These are phyloP conservation scores for Cymbidium sinense DNA, from an alignment of 106 monocot genomes.

Conservation along the genomic window DNA sequence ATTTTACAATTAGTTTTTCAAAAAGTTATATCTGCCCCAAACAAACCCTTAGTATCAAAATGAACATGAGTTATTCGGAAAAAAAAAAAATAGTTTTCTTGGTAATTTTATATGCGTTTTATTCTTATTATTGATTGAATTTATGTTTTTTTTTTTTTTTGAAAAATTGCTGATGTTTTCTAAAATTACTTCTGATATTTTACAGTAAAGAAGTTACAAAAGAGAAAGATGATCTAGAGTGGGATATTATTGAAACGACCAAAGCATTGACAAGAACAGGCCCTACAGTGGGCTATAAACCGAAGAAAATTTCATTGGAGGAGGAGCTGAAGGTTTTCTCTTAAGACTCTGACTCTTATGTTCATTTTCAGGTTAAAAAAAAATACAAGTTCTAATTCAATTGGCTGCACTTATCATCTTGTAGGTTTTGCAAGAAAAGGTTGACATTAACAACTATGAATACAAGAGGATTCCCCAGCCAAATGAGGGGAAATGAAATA, in stretches of 20 bases:
- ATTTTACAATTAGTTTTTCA: no score
- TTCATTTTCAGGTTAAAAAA: background rate
- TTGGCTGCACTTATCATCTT: background rate
- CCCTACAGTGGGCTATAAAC: conserved; percentile 61
- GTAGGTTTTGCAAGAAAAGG: conserved; percentile 67
- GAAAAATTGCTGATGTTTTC: background rate
- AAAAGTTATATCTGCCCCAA: no score
- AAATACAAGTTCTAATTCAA: background rate
- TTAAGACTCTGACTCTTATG: background rate
- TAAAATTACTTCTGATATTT: background rate
- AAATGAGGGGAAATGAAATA: conserved; percentile 30
- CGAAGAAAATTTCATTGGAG: conserved; percentile 77
- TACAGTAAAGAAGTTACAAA: conserved; percentile 79
- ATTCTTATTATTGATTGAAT: background rate
- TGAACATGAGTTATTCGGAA: no score
- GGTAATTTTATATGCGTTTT: no score
- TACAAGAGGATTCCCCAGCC: conserved; percentile 63
- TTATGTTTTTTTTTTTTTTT: background rate
- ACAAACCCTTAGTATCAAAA: no score
- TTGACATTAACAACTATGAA: conserved; percentile 80
- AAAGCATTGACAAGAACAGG: conserved; percentile 78
- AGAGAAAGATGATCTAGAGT: conserved; percentile 90
- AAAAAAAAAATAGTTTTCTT: no score
- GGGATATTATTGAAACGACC: conserved; percentile 74
- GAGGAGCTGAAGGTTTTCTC: conserved; percentile 75